These are phyloP conservation scores for Petunia axillaris DNA, from an alignment of 257 asterid genomes.

Conservation along the genomic window DNA sequence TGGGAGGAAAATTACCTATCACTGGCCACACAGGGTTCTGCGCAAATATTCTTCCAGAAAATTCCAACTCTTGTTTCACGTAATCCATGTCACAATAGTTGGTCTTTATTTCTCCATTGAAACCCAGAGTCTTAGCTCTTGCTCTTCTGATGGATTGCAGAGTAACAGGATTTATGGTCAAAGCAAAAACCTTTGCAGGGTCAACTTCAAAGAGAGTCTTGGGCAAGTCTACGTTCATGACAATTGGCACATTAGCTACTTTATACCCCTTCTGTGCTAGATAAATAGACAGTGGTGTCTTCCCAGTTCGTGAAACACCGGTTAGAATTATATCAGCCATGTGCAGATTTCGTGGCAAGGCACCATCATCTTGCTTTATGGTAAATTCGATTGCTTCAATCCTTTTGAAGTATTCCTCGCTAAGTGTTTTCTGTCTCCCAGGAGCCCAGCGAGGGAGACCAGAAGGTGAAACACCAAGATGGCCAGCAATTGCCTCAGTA, in stretches of 20 bases:
- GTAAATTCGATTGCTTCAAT: slow-evolving; percentile 96
- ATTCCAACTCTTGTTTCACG: slow-evolving; percentile 72
- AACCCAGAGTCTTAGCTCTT: slow-evolving; percentile 82
- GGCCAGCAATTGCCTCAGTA: slow-evolving; percentile 80
- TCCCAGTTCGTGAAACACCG: slow-evolving; percentile 93
- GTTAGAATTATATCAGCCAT: slow-evolving; percentile 80
- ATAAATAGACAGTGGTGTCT: slow-evolving; percentile 88
- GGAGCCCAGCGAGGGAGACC: slow-evolving; percentile 96
- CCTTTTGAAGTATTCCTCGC: slow-evolving; percentile 78
- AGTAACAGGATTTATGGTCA: slow-evolving; percentile 80
- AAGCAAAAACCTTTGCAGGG: slow-evolving; percentile 79
- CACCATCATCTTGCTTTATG: slow-evolving; percentile 96
- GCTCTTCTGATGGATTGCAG: slow-evolving; percentile 79
- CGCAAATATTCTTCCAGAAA: slow-evolving; percentile 65
- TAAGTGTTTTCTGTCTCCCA: slow-evolving; percentile 58
- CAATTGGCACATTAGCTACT: slow-evolving; percentile 95
- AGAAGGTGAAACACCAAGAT: slow-evolving; percentile 87
- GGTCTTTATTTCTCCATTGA: slow-evolving; percentile 50
- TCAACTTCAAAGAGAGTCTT: slow-evolving; percentile 75
- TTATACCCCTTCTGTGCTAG: slow-evolving; percentile 93
- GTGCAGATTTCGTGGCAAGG: slow-evolving; percentile 71
- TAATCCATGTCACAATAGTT: slow-evolving; percentile 76
- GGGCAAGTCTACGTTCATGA: slow-evolving; percentile 68
- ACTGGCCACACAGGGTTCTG: slow-evolving; percentile 95
- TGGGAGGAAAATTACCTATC: slow-evolving; percentile 62